phyloP scores from a whole-genome alignment of 108 stramenopile species.

The Fragilaria radians region DNA sequence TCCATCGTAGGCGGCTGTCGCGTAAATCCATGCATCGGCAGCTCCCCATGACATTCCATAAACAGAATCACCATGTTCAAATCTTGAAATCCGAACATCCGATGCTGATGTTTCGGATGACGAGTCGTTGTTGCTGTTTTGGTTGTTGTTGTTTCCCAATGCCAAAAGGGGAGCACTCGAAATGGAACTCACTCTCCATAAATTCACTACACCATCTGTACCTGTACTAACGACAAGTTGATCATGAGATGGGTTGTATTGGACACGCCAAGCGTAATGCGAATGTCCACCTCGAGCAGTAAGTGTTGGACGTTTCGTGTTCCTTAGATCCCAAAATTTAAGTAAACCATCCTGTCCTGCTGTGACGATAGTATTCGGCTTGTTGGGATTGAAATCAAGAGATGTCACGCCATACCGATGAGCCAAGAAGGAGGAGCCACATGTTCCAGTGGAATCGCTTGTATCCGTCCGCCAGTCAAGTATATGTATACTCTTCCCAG shows the following conservation, averaged over 20 bases:
- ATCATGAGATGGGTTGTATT: conserved; percentile 98
- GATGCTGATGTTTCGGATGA: conserved; percentile 14
- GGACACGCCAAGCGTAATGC: conserved; percentile 77
- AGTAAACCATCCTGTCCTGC: conserved; percentile 86
- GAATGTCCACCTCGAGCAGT: conserved; percentile 78
- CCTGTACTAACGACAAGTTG: conserved; percentile 93
- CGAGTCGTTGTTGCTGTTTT: conserved; percentile 7
- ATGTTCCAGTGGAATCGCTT: conserved; percentile 20
- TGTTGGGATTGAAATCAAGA: conserved; percentile 95
- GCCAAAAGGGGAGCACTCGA: conserved; percentile 90
- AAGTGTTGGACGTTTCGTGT: conserved; percentile 36
- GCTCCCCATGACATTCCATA: conserved; percentile 89
- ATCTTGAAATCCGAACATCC: conserved; percentile 78
- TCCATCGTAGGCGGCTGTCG: conserved; percentile 88
- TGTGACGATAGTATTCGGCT: conserved; percentile 81
- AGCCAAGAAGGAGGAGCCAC: conserved; percentile 24
- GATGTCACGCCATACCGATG: conserved; percentile 70
- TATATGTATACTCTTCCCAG: conserved; percentile 19
- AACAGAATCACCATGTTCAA: conserved; percentile 84
- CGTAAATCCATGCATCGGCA: conserved; percentile 93
- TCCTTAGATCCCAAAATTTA: conserved; percentile 95
- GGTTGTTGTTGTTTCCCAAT: conserved; percentile 57
- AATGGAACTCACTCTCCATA: conserved; percentile 93
- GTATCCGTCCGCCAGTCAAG: conserved; percentile 55
- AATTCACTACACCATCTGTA: conserved; percentile 84